These are phyloP conservation scores for Aegilops umbellulata DNA, from an alignment of 176 grass and related monocot genomes.

Conservation along the genomic window DNA sequence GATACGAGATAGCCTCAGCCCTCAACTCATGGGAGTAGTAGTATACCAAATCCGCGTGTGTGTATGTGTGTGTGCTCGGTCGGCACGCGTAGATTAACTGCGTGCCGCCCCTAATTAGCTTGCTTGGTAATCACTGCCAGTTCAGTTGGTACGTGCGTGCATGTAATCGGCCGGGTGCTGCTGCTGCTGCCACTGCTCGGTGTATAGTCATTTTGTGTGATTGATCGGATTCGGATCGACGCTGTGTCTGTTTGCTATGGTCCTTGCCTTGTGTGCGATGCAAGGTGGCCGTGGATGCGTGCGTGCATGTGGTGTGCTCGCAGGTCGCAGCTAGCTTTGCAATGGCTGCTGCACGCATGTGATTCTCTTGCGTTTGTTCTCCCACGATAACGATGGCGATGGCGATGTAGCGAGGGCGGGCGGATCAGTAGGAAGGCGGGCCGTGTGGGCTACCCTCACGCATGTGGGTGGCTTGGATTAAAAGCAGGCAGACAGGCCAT, in stretches of 20 bases:
- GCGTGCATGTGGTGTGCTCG: conserved; percentile 21
- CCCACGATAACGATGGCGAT: background rate
- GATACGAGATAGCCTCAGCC: conserved; percentile 6
- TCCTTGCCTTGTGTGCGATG: background rate
- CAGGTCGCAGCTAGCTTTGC: too few relatives aligned
- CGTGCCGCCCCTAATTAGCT: conserved; percentile 25
- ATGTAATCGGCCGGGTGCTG: background rate
- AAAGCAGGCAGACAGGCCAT: conserved; percentile 34
- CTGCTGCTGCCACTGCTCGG: background rate
- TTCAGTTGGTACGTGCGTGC: background rate
- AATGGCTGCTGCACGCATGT: background rate
- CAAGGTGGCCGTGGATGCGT: conserved; percentile 16
- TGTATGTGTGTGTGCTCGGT: conserved; percentile 18
- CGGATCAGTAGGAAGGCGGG: conserved; percentile 20
- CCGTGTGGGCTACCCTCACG: conserved; percentile 32
- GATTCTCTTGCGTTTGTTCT: background rate
- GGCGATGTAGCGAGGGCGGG: background rate
- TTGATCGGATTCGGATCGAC: background rate
- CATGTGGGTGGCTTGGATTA: conserved; percentile 39
- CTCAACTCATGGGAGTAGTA: background rate
- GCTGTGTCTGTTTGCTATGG: background rate
- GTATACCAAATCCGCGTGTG: background rate
- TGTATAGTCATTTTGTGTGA: conserved; percentile 13
- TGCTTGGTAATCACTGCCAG: conserved; percentile 11
- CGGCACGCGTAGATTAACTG: conserved; percentile 18